Percentiles rank a stretch among this genome's conserved stretches.
These are phyloP conservation scores for Rhodamnia rubescens DNA, from an alignment of 345 rosid genomes.

Conservation along the genomic window DNA sequence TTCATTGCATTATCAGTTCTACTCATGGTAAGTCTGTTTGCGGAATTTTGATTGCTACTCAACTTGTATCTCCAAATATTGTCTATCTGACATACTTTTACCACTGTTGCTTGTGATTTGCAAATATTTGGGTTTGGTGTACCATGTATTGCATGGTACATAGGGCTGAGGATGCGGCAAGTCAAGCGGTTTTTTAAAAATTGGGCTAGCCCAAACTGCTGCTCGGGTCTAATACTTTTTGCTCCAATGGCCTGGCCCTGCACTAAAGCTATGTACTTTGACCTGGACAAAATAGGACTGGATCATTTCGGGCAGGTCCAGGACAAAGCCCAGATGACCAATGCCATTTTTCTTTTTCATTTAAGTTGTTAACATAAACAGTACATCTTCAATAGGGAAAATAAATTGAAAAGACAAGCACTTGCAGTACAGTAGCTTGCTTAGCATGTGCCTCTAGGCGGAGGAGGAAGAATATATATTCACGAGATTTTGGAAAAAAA, in stretches of 20 bases:
- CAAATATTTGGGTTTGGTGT: not conserved
- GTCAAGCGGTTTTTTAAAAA: not conserved
- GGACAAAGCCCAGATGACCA: not conserved
- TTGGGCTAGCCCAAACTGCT: not conserved
- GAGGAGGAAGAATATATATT: not conserved
- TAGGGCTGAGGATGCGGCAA: not conserved
- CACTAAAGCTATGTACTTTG: not conserved
- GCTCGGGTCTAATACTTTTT: not conserved
- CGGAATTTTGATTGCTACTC: not conserved
- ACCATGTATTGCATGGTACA: not conserved
- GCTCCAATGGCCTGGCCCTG: not conserved
- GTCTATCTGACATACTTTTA: not conserved
- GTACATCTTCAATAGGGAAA: not conserved
- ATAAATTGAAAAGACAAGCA: not conserved
- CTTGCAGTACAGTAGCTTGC: not conserved
- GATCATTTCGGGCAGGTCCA: not conserved
- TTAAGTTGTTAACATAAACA: not conserved
- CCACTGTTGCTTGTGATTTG: not conserved
- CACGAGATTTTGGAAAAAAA: not conserved
- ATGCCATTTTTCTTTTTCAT: not conserved
- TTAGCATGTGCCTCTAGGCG: not conserved
- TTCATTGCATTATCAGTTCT: constrained; percentile 93
- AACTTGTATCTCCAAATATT: not conserved
- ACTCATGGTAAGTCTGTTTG: constrained; percentile 58
- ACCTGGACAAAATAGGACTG: not conserved